Conservation (phyloP, 768 basidiomycete species). For the Calocybe cyanea region DNA sequence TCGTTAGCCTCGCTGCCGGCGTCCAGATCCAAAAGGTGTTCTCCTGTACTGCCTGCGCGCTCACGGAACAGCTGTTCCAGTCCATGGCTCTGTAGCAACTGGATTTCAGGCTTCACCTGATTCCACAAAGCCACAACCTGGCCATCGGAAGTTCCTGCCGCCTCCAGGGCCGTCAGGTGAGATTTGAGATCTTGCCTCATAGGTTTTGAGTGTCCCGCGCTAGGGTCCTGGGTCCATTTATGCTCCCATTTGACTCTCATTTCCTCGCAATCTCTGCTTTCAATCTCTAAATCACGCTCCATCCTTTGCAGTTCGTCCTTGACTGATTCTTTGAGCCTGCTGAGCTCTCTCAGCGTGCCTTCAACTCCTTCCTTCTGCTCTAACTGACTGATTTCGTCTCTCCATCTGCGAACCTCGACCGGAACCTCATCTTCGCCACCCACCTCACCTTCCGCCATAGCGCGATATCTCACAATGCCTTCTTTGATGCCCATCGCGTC, state of each 20-base stretch:
- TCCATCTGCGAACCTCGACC: slow-evolving; percentile 66
- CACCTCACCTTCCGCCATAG: slow-evolving; percentile 61
- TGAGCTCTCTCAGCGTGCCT: slow-evolving; percentile 55
- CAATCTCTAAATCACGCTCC: slow-evolving; percentile 68
- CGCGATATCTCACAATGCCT: slow-evolving; percentile 62
- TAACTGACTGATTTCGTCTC: slow-evolving; percentile 65
- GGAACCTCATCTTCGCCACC: slow-evolving; percentile 57
- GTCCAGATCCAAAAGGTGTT: slow-evolving; percentile 62
- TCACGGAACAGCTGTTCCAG: slow-evolving; percentile 63
- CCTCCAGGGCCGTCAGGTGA: slow-evolving; percentile 65
- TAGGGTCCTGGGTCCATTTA: slow-evolving; percentile 83
- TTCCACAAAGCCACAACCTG: slow-evolving; percentile 77
- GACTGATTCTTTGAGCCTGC: slow-evolving; percentile 54
- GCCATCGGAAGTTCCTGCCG: slow-evolving; percentile 73
- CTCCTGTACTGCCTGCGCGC: slow-evolving; percentile 34
- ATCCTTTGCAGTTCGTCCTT: slow-evolving; percentile 58
- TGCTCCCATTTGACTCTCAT: slow-evolving; percentile 87
- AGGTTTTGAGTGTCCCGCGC: slow-evolving; percentile 65
- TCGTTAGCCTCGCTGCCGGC: slow-evolving; percentile 58
- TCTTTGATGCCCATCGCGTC: slow-evolving; percentile 80
- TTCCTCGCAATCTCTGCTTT: slow-evolving; percentile 84
- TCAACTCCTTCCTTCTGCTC: slow-evolving; percentile 71
- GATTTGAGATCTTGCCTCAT: slow-evolving; percentile 78
- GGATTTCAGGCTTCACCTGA: slow-evolving; percentile 60
- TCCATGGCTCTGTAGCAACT: slow-evolving; percentile 53